Conservation (phyloP, 129 eudicot genomes). For the Flaveria brownii region DNA sequence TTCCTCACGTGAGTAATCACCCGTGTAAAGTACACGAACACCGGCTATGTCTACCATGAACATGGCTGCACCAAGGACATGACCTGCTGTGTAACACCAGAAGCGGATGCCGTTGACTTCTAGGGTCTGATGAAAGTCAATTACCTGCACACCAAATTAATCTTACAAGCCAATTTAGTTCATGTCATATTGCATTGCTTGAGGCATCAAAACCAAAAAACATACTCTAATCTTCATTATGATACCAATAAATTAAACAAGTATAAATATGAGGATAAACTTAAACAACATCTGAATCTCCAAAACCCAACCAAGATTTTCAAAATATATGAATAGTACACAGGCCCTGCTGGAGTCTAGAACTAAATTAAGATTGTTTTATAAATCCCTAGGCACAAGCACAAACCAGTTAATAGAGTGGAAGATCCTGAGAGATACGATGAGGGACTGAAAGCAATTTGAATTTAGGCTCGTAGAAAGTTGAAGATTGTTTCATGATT, state of each 20-base stretch:
- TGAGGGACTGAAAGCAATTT: too few species aligned
- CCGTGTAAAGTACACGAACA: slow-evolving; percentile 93
- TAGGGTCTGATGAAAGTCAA: slow-evolving; percentile 94
- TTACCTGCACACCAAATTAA: slow-evolving; percentile 57
- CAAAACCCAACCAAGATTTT: not conserved
- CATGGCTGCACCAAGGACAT: slow-evolving; percentile 99
- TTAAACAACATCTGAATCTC: not conserved
- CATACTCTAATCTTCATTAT: not conserved
- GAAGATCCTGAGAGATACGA: too few species aligned
- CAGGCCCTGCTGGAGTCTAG: too few species aligned
- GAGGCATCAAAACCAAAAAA: slow-evolving; percentile 41
- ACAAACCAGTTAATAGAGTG: too few species aligned
- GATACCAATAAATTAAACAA: not conserved
- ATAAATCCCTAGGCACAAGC: too few species aligned
- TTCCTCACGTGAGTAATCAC: slow-evolving; percentile 98
- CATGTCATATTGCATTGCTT: not conserved
- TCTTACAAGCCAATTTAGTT: not conserved
- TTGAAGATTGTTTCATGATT: too few species aligned
- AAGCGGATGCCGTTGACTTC: slow-evolving; percentile 97
- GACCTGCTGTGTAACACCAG: slow-evolving; percentile 99
- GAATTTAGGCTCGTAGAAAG: too few species aligned
- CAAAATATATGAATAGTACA: not conserved
- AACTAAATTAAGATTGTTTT: too few species aligned
- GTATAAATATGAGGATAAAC: not conserved
- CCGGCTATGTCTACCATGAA: slow-evolving; percentile 99